Evolutionary conservation across 2,329 filamentous ascomycete genomes (phyloP).

Genomic region (Colletotrichum filicis): DNA sequence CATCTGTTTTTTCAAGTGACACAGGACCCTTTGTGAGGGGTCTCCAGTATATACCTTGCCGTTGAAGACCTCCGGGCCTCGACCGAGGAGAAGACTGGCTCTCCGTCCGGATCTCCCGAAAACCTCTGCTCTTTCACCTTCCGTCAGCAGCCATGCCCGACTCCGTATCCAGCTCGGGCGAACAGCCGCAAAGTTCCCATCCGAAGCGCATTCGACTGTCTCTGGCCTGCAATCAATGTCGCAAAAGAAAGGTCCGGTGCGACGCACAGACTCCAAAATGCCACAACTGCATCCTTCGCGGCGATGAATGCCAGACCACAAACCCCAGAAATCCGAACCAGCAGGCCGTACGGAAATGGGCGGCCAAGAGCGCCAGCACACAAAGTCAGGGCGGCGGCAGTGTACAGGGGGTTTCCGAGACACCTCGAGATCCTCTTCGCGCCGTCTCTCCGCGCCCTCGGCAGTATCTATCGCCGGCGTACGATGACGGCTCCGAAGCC

Average conservation of each 20-base stretch:
- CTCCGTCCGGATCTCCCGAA: constrained; percentile 1
- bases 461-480: constrained; percentile 15
- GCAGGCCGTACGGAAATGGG: constrained; percentile 35
- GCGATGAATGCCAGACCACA: constrained; percentile 40
- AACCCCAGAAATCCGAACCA: constrained; percentile 38
- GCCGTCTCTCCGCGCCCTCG: background rate
- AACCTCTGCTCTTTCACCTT: background rate
- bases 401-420: background rate
- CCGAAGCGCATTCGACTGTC: constrained; percentile 38
- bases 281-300: constrained; percentile 44
- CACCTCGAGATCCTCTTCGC: constrained; percentile 9
- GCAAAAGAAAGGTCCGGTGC: constrained; percentile 43
- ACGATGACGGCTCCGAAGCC: constrained; percentile 12
- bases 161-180: constrained; percentile 14
- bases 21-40: background rate
- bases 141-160: constrained; percentile 4
- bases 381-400: constrained; percentile 11
- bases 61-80: constrained; percentile 4
- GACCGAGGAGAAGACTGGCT: constrained; percentile 12
- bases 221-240: constrained; percentile 40
- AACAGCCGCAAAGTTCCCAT: constrained; percentile 2
- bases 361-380: constrained; percentile 32
- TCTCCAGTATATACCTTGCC: constrained; percentile 16
- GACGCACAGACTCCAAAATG: constrained; percentile 42
- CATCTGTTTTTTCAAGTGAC: background rate